Evolutionary conservation across 179 eudicot species (phyloP).

Genomic region (Camellia oleifera): DNA sequence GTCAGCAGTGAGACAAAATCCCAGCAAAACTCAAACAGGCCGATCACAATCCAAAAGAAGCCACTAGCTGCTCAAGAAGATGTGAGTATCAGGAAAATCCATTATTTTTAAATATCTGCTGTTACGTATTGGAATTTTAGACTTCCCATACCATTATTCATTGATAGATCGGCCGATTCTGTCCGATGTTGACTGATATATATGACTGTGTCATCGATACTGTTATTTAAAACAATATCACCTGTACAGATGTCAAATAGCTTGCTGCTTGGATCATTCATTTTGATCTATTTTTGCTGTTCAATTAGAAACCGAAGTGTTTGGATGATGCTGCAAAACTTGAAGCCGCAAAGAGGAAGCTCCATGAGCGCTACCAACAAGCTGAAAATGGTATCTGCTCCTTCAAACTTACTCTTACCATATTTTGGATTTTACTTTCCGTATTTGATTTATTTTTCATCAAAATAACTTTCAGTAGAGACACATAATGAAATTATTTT

Average conservation of each 20-base stretch:
- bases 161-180: too few relatives aligned
- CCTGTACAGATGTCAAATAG: not conserved
- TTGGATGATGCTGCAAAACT: conserved; percentile 53
- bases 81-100: conserved; percentile 29
- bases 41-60: conserved; percentile 40
- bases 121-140: too few relatives aligned
- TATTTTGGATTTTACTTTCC: not conserved
- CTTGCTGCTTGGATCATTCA: not conserved
- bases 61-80: conserved; percentile 47
- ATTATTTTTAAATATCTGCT: too few relatives aligned
- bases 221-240: too few relatives aligned
- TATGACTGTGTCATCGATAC: too few relatives aligned
- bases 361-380: conserved; percentile 89
- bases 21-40: conserved; percentile 45
- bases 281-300: conserved; percentile 9
- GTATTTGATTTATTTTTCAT: not conserved
- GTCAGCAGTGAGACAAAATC: conserved; percentile 32
- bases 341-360: conserved; percentile 87
- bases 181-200: too few relatives aligned
- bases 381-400: conserved; percentile 61
- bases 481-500: not conserved
- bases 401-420: not conserved
- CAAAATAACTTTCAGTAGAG: not conserved
- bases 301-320: conserved; percentile 35
- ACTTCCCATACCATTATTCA: too few relatives aligned